Base-by-base conservation (phyloP, 768 basidiomycete species). In the Amanita fuliginea region DNA sequence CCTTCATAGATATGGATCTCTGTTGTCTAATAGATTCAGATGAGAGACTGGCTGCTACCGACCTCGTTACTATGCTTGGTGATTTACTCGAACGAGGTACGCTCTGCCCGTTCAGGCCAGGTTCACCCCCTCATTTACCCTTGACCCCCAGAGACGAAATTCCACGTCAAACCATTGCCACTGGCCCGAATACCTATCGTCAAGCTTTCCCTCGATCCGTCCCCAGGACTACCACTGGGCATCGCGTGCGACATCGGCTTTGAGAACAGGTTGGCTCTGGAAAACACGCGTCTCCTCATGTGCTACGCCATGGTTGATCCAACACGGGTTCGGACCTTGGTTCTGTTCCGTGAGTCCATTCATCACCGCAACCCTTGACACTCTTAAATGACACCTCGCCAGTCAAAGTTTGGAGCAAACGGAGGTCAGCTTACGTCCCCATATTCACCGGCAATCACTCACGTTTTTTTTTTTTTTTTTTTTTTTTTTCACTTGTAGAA, bases 401-500 rank as follows among this genome's bases (percentile, higher is more conserved):
- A 98, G 94, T 99, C 60, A 99, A 99, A 74, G 92, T 99, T 18
- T 99, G 95, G 95, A 89, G 90, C 59, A 99, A 97, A 68, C 78
- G 92, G 66, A 78, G 94, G 87, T 86, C 49, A 33, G 69, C 56
- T 49, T 44, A 47, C 30, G 37, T 21, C n/a, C n/a, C 30, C 26
- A 7, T 24, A 11, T 36, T 14, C 18, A 1, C 35, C 36, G 19
- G 24, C 30, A 18, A 32, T 18, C n/a, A 16, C 26, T 18, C 6
- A 42, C 24, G 2, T 22, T 30, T 19, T 9, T 26, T 21, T 8
- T 14, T 21, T 10, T 26, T 21, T 8, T 14, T 21, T 10, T 22
- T 30, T 19, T 9, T 26, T 21, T 8, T 14, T 21, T 10, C 6
- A n/a, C 37, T 9, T 22, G 1, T 58, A 90, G 88, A 67, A 94